These are phyloP conservation scores for Globisporangium okanoganense DNA, from an alignment of 352 stramenopile species.

Conservation along the genomic window DNA sequence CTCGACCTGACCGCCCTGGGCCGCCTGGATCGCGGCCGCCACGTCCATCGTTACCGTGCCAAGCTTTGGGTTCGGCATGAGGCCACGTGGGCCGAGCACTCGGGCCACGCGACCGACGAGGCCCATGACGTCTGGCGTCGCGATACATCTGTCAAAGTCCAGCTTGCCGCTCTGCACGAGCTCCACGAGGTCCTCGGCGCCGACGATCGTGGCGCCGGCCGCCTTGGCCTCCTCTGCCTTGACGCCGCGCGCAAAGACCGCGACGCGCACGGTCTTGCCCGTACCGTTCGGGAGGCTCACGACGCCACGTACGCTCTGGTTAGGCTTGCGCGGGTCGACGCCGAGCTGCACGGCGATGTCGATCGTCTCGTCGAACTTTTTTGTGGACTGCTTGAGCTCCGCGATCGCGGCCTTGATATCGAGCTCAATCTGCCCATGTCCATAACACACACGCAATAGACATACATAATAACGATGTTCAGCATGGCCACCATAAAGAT, in stretches of 20 bases:
- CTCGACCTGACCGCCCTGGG: conserved; percentile 81
- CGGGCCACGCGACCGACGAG: conserved; percentile 91
- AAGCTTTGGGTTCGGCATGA: conserved; percentile 98
- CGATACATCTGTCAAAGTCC: conserved; percentile 91
- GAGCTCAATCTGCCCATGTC: conserved; percentile 34
- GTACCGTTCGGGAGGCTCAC: conserved; percentile 85
- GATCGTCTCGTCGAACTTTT: conserved; percentile 88
- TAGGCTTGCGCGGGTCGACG: conserved; percentile 85
- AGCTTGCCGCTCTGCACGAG: conserved; percentile 86
- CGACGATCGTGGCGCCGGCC: conserved; percentile 87
- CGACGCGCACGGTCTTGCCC: conserved; percentile 85
- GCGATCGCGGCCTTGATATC: conserved; percentile 56
- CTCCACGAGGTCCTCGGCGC: conserved; percentile 89
- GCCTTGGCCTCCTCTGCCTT: conserved; percentile 89
- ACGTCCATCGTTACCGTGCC: conserved; percentile 94
- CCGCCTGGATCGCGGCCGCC: conserved; percentile 71
- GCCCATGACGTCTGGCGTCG: conserved; percentile 92
- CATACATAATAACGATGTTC: background rate
- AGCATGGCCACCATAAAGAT: background rate
- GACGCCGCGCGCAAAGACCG: conserved; percentile 87
- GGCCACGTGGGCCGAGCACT: conserved; percentile 91
- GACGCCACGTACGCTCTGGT: conserved; percentile 85
- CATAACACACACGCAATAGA: background rate
- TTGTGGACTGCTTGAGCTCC: conserved; percentile 52
- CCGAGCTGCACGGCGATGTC: conserved; percentile 83